Evolutionary conservation across 805 yeast species (phyloP), one percentile per base, ranked within the genome.

Genomic region (Cyberlindnera samutprakarnensis): DNA sequence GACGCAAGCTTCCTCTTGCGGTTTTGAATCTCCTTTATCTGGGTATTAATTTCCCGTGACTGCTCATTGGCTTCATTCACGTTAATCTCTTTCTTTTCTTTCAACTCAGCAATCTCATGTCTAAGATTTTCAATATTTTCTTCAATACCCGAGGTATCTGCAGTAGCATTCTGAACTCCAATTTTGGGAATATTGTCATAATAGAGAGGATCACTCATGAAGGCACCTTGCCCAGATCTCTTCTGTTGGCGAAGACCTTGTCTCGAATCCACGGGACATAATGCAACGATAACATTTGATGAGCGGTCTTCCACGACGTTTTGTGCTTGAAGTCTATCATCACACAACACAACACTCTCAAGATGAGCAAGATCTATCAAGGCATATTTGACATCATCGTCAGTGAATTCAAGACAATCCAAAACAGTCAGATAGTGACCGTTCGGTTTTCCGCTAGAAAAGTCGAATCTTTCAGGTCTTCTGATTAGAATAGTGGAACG

Each of bases 291-390:
- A 7, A 18, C 5, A 4, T 17, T 18, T 10, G 62, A 58, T 8
- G 57, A 51, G n/a, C n/a, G n/a, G 5, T 32, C 27, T 21, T 59
- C 52, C 33, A 76, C 49, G 13, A 64, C 52, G 0, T 39, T 34
- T 42, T 72, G 74, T 0, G 83, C 90, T 11, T 64, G 66, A 2
- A 51, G 43, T 40, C 75, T 63, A 32, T 73, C 61, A 2, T 66
- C 64, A 13, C 74, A 62, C 24, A 87, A 51, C 0, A 81, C 58
- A 1, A 69, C 58, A 9, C 68, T 62, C 47, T 88, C 94, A 28
- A 83, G 67, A 27, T 58, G 62, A 25, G 66, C 64, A 4, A 66
- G 42, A 54, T 84, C 95, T 31, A 87, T 76, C 28, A 87, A 53
- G 2, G 79, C 57, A 43, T 72, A 77, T 44, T 69, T 65, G 7